Percentiles rank a stretch among this genome's conserved stretches.
phyloP scores from a whole-genome alignment of 371 early-diverging fungal genomes.

The Actinomucor elegans region DNA sequence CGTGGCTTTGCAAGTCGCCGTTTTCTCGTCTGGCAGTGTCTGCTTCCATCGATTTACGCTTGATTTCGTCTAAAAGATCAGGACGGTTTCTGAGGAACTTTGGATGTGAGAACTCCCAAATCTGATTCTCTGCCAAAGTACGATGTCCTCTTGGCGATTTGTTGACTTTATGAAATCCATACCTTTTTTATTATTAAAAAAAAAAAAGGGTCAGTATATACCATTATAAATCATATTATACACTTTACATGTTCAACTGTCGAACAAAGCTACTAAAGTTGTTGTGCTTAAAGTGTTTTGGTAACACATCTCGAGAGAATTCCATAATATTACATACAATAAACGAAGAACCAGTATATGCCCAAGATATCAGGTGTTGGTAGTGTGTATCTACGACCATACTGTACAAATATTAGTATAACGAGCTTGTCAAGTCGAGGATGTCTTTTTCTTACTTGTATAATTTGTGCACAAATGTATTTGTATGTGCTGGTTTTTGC shows the following conservation, averaged over 20 bases:
- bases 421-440: conserved; percentile 30
- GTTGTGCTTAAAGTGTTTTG: conserved; percentile 86
- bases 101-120: conserved; percentile 92
- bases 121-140: conserved; percentile 78
- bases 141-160: conserved; percentile 83
- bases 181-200: conserved; percentile 59
- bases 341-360: conserved; percentile 82
- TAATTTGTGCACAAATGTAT: conserved; percentile 47
- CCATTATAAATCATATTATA: conserved; percentile 19
- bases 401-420: conserved; percentile 38
- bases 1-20: conserved; percentile 69
- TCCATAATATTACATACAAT: conserved; percentile 89
- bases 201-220: neutral
- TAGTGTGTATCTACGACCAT: conserved; percentile 82
- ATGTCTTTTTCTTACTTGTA: conserved; percentile 41
- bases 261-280: conserved; percentile 89
- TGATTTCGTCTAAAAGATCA: conserved; percentile 83
- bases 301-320: conserved; percentile 77
- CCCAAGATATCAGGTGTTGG: conserved; percentile 85
- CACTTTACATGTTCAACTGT: conserved; percentile 87
- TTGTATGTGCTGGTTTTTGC: conserved; percentile 27
- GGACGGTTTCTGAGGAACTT: conserved; percentile 79
- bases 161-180: conserved; percentile 89
- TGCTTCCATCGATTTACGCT: conserved; percentile 83
- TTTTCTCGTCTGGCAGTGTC: conserved; percentile 70